Conservation (phyloP, 148 eudicot species). For the Fagopyrum esculentum region DNA sequence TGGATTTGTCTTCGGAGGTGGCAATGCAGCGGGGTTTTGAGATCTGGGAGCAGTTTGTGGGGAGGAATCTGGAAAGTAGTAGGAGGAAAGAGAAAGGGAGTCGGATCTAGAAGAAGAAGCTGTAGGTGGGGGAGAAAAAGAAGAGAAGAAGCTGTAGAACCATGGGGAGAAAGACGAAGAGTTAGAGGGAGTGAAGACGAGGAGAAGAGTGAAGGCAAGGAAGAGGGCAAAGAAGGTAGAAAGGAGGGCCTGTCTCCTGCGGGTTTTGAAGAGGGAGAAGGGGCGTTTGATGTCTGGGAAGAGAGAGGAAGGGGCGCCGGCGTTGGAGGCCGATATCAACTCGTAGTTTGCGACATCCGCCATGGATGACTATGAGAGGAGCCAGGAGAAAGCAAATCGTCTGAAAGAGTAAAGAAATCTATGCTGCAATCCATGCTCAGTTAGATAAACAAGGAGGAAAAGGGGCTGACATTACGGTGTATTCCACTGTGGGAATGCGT, state of each 20-base stretch:
- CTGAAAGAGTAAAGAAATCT: not conserved
- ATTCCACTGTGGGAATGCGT: not conserved
- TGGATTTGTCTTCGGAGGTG: not conserved
- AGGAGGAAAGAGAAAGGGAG: slow-evolving; percentile 35
- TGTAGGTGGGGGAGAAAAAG: slow-evolving; percentile 5
- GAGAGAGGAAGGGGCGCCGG: slow-evolving; percentile 25
- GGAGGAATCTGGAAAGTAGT: slow-evolving; percentile 35
- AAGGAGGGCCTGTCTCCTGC: slow-evolving; percentile 33
- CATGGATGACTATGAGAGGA: slow-evolving; percentile 24
- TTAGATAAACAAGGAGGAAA: not conserved
- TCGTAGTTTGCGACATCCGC: slow-evolving; percentile 57
- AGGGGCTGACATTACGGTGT: not conserved
- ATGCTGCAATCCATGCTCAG: not conserved
- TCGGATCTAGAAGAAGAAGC: slow-evolving; percentile 45
- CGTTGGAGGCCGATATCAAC: slow-evolving; percentile 32
- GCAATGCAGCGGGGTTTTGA: not conserved
- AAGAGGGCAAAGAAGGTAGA: slow-evolving; percentile 49
- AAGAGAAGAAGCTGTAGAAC: slow-evolving; percentile 45
- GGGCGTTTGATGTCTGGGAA: slow-evolving; percentile 42
- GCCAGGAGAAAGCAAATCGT: not conserved
- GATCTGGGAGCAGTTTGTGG: slow-evolving; percentile 7
- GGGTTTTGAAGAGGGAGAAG: slow-evolving; percentile 36
- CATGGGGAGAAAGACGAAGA: slow-evolving; percentile 49
- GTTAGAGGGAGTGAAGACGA: slow-evolving; percentile 58
- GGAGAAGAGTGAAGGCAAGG: slow-evolving; percentile 47